Evolutionary conservation across 305 asterid genomes (phyloP).

Genomic region (Solanum hybrid): DNA sequence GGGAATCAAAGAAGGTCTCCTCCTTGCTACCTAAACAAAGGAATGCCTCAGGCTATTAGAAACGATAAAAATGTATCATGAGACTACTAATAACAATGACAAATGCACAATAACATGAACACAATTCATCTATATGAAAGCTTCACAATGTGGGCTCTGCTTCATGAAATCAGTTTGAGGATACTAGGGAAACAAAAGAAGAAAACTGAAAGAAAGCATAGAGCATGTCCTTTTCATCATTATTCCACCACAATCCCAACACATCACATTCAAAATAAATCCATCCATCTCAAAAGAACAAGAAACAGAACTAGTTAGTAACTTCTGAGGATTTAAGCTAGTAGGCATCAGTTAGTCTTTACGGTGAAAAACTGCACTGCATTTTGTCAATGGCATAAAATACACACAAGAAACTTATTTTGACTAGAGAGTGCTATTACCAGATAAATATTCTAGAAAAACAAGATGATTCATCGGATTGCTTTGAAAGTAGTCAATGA

Average conservation of each 20-base stretch:
- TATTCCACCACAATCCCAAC: not conserved
- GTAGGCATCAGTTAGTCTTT: not conserved
- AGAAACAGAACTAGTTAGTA: not conserved
- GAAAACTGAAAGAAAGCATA: not conserved
- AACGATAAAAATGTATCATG: not conserved
- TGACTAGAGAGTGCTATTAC: not conserved
- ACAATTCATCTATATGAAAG: not conserved
- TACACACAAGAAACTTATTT: not conserved
- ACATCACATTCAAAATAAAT: not conserved
- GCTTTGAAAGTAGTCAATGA: not conserved
- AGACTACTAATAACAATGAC: not conserved
- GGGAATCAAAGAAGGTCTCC: constrained; percentile 72
- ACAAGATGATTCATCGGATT: not conserved
- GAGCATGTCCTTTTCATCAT: not conserved
- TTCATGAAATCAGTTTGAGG: not conserved
- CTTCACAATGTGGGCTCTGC: not conserved
- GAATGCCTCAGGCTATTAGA: not conserved
- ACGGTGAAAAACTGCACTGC: not conserved
- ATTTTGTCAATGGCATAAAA: not conserved
- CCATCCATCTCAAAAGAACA: not conserved
- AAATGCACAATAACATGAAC: not conserved
- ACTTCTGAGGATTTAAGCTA: not conserved
- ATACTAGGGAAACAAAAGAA: not conserved
- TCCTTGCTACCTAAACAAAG: constrained; percentile 69
- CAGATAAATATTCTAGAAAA: not conserved